Percentiles rank a stretch among this genome's conserved stretches.
Conservation (phyloP, 768 basidiomycete species). For the Boletus edulis region DNA sequence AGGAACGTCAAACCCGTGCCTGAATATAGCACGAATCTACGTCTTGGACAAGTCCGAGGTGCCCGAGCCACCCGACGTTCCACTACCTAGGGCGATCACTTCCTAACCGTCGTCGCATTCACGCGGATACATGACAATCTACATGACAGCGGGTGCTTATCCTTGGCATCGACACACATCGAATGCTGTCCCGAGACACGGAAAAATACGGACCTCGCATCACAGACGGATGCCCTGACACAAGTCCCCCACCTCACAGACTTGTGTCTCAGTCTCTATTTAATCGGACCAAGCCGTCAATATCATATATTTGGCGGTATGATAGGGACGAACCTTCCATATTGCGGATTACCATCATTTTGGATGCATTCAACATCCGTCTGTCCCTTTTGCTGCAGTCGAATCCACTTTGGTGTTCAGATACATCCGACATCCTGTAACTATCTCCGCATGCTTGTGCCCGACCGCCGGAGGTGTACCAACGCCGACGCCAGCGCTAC, state of each 20-base stretch:
- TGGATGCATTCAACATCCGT: neutral
- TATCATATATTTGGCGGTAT: neutral
- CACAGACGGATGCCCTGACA: neutral
- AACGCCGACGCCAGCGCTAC: constrained; percentile 1
- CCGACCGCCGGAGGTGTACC: constrained; percentile 1
- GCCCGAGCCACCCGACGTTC: neutral
- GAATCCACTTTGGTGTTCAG: neutral
- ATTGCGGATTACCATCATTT: no score
- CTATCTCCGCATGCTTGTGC: neutral
- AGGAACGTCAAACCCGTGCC: constrained; percentile 4
- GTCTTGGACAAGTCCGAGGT: neutral
- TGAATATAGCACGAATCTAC: constrained; percentile 1
- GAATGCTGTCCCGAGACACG: neutral
- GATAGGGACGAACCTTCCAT: neutral
- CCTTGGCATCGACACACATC: constrained; percentile 5
- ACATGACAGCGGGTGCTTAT: constrained; percentile 10
- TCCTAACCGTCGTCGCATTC: neutral
- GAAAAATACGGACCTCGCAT: constrained; percentile 11
- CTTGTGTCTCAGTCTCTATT: neutral
- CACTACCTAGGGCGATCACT: neutral
- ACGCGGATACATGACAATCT: constrained; percentile 11
- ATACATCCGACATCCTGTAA: neutral
- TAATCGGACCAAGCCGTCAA: constrained; percentile 8
- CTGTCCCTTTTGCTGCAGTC: neutral
- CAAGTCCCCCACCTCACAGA: neutral